A percentile compares a stretch with the other conserved stretches of the same genome.
These are phyloP conservation scores for Hyphodiscus hymeniophilus DNA, from an alignment of 495 filamentous ascomycete species.

Conservation along the genomic window DNA sequence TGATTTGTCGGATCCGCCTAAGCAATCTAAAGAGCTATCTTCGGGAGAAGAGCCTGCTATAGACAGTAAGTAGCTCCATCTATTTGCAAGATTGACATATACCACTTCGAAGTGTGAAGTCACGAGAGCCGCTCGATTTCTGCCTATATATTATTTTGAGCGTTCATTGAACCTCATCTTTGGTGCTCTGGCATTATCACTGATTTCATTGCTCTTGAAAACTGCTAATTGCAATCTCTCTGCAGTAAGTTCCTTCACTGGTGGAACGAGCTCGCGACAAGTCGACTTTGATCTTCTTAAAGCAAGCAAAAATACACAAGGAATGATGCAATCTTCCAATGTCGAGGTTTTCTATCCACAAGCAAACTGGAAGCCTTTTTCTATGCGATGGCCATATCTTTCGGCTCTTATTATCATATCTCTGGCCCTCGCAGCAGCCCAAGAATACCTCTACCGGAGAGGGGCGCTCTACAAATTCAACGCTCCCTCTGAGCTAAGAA, in stretches of 20 bases:
- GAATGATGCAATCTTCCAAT: constrained; percentile 7
- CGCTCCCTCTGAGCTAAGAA: constrained; percentile 39
- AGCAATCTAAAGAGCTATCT: background rate
- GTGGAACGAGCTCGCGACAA: constrained; percentile 2
- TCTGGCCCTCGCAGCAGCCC: constrained; percentile 40
- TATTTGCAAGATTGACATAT: no score
- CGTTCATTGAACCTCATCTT: no score
- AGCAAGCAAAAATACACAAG: background rate
- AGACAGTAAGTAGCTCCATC: no score
- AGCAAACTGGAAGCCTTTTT: constrained; percentile 65
- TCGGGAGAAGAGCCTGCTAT: constrained; percentile 19
- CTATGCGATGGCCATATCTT: constrained; percentile 60
- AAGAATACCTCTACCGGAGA: constrained; percentile 54
- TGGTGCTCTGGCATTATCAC: no score
- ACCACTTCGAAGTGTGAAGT: no score
- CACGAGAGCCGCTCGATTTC: no score
- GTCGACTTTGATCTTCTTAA: background rate
- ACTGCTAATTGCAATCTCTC: no score
- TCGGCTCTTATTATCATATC: constrained; percentile 48
- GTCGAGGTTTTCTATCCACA: constrained; percentile 45
- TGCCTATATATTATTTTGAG: no score
- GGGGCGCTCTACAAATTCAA: constrained; percentile 41
- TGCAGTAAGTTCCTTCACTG: constrained; percentile 30
- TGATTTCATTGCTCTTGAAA: no score
- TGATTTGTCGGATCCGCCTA: no score